A percentile compares a stretch with the other conserved stretches of the same genome.
Conservation (phyloP, 768 basidiomycete species). For the Cantharellus anzutake region DNA sequence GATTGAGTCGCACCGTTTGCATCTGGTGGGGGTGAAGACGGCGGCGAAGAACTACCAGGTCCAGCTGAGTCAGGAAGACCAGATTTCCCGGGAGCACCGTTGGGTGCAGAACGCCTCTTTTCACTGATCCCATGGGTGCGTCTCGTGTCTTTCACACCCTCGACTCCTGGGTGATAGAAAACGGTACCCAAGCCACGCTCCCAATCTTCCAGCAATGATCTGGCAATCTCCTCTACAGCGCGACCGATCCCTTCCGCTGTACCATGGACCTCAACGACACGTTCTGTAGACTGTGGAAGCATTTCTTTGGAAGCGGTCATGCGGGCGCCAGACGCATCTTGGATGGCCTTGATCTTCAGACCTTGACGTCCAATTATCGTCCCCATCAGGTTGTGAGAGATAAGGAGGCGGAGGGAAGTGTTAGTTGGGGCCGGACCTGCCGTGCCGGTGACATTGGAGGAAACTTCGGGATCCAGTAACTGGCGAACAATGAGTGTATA, state of each 20-base stretch:
- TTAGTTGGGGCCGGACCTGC: constrained; percentile 26
- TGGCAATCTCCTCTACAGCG: constrained; percentile 90
- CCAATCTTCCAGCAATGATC: constrained; percentile 92
- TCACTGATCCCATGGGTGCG: constrained; percentile 32
- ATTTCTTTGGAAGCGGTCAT: constrained; percentile 99
- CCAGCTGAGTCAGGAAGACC: neutral
- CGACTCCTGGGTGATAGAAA: constrained; percentile 78
- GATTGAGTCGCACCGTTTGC: constrained; percentile 14
- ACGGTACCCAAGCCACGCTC: constrained; percentile 88
- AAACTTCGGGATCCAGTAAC: constrained; percentile 54
- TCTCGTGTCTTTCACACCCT: constrained; percentile 37
- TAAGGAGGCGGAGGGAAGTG: constrained; percentile 89
- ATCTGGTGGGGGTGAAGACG: constrained; percentile 16
- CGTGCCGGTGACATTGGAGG: constrained; percentile 48
- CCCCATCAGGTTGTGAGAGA: constrained; percentile 99
- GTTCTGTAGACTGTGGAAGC: constrained; percentile 97
- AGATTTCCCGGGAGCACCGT: constrained; percentile 32
- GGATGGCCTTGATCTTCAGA: constrained; percentile 97
- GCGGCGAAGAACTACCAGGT: neutral
- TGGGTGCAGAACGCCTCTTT: constrained; percentile 19
- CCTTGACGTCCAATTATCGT: constrained; percentile 93
- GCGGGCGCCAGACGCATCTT: constrained; percentile 85
- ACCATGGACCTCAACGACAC: constrained; percentile 95
- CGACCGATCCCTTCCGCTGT: constrained; percentile 79
- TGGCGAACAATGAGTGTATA: constrained; percentile 89